These are phyloP conservation scores for Cyberlindnera japonica DNA, from an alignment of 805 yeast species.

Conservation along the genomic window DNA sequence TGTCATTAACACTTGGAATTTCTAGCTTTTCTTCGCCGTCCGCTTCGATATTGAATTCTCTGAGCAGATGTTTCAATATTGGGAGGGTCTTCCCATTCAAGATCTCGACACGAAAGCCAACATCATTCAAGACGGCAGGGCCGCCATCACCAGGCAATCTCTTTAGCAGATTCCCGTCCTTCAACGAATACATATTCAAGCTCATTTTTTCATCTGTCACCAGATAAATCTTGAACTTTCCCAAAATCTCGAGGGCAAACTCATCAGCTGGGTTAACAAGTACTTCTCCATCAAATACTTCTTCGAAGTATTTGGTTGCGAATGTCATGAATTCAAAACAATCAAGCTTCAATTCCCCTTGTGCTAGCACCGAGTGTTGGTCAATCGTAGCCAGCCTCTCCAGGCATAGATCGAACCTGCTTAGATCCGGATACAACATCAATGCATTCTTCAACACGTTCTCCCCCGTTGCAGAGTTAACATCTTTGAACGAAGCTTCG, in stretches of 20 bases:
- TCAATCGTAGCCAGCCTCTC: slow-evolving; percentile 22
- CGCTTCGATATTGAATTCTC: not conserved
- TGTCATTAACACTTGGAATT: slow-evolving; percentile 9
- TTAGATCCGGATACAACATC: slow-evolving; percentile 14
- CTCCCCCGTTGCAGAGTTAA: slow-evolving; percentile 12
- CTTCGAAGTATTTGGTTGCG: slow-evolving; percentile 6
- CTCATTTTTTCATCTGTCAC: slow-evolving; percentile 19
- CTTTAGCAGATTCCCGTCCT: slow-evolving; percentile 1
- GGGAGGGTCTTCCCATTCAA: slow-evolving; percentile 2
- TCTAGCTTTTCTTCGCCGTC: slow-evolving; percentile 3
- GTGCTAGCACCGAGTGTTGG: slow-evolving; percentile 19
- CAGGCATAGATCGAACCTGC: slow-evolving; percentile 20
- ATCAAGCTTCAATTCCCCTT: slow-evolving; percentile 14
- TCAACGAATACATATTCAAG: slow-evolving; percentile 3
- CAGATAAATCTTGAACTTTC: slow-evolving; percentile 11
- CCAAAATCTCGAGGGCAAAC: slow-evolving; percentile 14
- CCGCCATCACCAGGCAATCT: no score
- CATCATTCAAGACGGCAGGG: no score
- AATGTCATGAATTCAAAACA: slow-evolving; percentile 20
- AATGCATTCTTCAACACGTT: slow-evolving; percentile 19
- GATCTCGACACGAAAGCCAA: slow-evolving; percentile 15
- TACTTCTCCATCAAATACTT: slow-evolving; percentile 9
- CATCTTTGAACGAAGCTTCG: slow-evolving; percentile 22
- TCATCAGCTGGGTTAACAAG: slow-evolving; percentile 20
- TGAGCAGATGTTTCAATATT: slow-evolving; percentile 1